phyloP scores from a whole-genome alignment of 73 alveolate genomes.

The Effrenium voratum region DNA sequence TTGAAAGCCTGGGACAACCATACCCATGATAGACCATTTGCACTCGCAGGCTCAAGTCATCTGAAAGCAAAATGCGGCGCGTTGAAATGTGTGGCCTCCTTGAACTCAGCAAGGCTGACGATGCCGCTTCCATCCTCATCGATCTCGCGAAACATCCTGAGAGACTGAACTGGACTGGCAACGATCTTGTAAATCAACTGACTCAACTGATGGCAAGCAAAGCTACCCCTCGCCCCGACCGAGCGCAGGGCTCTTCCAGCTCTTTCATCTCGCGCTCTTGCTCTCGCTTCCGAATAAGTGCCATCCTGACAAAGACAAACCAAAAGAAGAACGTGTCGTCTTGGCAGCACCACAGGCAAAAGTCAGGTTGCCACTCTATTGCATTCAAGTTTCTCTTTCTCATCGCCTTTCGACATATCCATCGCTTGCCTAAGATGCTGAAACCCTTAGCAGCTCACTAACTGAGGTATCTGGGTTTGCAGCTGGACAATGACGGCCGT shows the following conservation, averaged over 20 bases:
- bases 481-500: slow-evolving; percentile 62
- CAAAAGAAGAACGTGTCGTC: background rate
- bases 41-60: background rate
- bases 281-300: slow-evolving; percentile 33
- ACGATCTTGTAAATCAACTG: no score
- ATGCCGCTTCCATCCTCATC: slow-evolving; percentile 66
- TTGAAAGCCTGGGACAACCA: slow-evolving; percentile 29
- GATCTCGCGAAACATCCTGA: slow-evolving; percentile 60
- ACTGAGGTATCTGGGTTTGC: background rate
- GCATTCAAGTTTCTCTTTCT: slow-evolving; percentile 12
- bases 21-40: background rate
- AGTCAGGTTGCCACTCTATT: background rate
- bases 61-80: no score
- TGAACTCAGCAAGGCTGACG: slow-evolving; percentile 34
- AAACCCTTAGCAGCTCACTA: background rate
- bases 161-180: no score
- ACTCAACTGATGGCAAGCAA: no score
- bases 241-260: background rate
- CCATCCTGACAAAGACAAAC: background rate
- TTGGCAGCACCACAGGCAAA: background rate
- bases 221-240: no score
- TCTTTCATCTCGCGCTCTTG: slow-evolving; percentile 51
- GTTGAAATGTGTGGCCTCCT: background rate
- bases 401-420: slow-evolving; percentile 70
- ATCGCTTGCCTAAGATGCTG: slow-evolving; percentile 38